Base-by-base conservation (phyloP, 257 asterid species). In the Coffea eugenioides region DNA sequence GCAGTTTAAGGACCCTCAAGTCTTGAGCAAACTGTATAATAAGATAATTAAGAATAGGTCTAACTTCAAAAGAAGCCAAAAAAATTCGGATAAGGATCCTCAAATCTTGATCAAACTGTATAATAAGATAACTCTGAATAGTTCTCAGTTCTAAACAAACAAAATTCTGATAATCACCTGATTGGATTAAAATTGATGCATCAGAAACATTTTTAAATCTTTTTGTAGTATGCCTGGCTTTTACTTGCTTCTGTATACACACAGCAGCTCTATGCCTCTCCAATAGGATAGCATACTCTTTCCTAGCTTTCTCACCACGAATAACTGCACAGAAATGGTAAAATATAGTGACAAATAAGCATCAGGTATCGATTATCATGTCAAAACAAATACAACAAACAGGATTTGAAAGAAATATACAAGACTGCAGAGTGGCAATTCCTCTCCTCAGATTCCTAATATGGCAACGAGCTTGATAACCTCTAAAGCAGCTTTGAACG, bases 401-500 rank as follows among this genome's bases (percentile, higher is more conserved):
- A 34, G 7, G 34, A 76, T 11, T 27, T 73, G 39, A 80, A 10
- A 57, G 45, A 80, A 65, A 68, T 88, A 69, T 86, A 96, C 99
- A 91, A 80, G 99, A 91, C 83, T 96, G 99, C 74, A 96, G 88
- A 74, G 92, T 78, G 65, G 89, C 88, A 77, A 94, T 85, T 86
- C 97, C 97, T 81, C 85, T 87, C 85, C 72, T 88, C 57, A 88
- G 83, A 78, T 90, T 87, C 89, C 81, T 89, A 43, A 90, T 77
- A 65, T 83, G 80, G 83, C 91, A 75, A 16, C 99, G 98, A 83
- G 98, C 95, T 89, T 86, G 90, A 85, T 94, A 95, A 83, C 99
- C 98, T 90, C 99, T 91, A 79, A 96, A 96, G 89, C 94, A 96
- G 84, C 97, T 96, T 89, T 96, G 99, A 72, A 96, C 98, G 54